Conservation (phyloP, 176 grass and related monocot species). For the Rhynchospora tenuis region DNA sequence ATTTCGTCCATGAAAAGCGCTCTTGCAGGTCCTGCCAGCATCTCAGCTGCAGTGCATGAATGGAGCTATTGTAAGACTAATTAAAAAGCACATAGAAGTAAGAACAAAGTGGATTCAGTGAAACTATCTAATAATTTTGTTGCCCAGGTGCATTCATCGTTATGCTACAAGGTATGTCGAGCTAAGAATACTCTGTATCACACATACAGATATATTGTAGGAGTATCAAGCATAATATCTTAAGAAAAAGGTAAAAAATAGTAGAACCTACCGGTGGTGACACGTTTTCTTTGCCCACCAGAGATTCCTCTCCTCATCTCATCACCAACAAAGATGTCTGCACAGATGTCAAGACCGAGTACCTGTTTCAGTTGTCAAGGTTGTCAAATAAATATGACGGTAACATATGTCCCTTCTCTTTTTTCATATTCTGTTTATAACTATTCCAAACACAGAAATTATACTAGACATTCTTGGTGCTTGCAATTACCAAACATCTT, state of each 20-base stretch:
- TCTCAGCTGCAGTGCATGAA: conserved; percentile 31
- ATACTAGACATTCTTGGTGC: neutral
- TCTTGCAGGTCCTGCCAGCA: conserved; percentile 41
- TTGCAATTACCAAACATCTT: neutral
- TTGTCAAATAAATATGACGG: no score
- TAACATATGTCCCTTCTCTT: neutral
- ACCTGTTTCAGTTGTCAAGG: conserved; percentile 17
- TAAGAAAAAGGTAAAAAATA: neutral
- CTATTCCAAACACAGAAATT: neutral
- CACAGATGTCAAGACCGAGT: conserved; percentile 56
- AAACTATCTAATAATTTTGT: neutral
- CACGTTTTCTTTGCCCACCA: conserved; percentile 61
- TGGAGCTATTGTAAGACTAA: neutral
- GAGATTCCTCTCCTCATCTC: conserved; percentile 74
- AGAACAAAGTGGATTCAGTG: neutral
- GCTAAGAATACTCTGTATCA: neutral
- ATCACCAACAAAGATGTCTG: conserved; percentile 66
- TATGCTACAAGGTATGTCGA: neutral
- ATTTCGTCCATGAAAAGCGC: conserved; percentile 58
- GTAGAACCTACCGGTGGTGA: conserved; percentile 50
- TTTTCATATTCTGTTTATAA: conserved; percentile 5
- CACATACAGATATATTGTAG: neutral
- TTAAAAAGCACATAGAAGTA: neutral
- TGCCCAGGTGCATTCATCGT: neutral
- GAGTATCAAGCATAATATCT: neutral